Base-by-base conservation (phyloP, 2,329 filamentous ascomycete species). In the Penicillium decumbens region DNA sequence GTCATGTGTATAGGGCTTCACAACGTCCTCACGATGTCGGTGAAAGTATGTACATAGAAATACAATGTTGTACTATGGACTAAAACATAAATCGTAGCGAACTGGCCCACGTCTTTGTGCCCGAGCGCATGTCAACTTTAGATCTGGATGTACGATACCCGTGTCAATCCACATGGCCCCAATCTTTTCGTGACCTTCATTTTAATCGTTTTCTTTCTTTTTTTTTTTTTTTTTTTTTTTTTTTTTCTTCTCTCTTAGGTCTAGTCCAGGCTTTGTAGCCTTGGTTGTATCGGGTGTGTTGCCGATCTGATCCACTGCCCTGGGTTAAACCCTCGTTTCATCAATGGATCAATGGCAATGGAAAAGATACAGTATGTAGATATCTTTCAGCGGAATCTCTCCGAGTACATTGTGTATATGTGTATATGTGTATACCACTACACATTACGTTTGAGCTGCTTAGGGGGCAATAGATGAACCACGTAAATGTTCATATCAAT, bases 121-220 rank as follows among this genome's bases (percentile, higher is more conserved):
- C 50, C 50, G 47, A 38, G 15, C 43, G 43, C 47, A 41, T 53
- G 53, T 23, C 41, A 53, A 53, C 15, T 43, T 49, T 44, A 50
- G 50, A 55, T 52, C 41, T 41, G 20, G 45, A 28, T 48, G 47
- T 50, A 46, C 46, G 50, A 55, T 53, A 53, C 47, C 47, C 47
- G 50, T 39, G 29, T 27, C 35, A 25, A 49, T 50, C 49, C 50
- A 53, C 50, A 53, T 55, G 50, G 49, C 40, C 20, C 8, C 20
- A 18, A n/a, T n/a, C 23, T 35, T 4, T 37, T 3, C 8, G 8
- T 9, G 15, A 10, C 4, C 15, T 37, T 12, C 4, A 4, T 5
- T 8, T 6, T 20, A 6, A 5, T 37, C 6, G 7, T 18, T 27
- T 27, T 15, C 32, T 18, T 6, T 18, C n/a, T 3, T 1, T 6